These are phyloP conservation scores for Ogataea glucozyma DNA, from an alignment of 805 yeast genomes.

Conservation along the genomic window DNA sequence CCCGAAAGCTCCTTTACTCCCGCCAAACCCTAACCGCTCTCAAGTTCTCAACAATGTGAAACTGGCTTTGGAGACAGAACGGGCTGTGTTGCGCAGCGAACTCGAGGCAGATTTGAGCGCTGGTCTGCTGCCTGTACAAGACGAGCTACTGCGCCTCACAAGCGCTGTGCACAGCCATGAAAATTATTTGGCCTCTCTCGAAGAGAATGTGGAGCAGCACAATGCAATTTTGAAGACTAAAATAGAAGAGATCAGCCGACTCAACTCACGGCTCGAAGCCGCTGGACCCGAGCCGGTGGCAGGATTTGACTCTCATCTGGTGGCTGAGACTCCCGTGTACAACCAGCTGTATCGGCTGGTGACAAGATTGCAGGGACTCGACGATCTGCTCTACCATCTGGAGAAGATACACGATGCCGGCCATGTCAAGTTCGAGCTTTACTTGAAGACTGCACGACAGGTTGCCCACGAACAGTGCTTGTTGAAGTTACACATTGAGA, in stretches of 20 bases:
- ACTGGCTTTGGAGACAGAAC: conserved; percentile 9
- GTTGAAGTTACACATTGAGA: conserved; percentile 47
- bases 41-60: conserved; percentile 16
- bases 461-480: conserved; percentile 66
- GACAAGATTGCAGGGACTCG: conserved; percentile 68
- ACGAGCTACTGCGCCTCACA: conserved; percentile 21
- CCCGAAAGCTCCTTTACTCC: too few relatives aligned
- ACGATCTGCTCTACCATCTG: conserved; percentile 62
- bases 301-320: conserved; percentile 45
- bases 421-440: conserved; percentile 42
- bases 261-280: conserved; percentile 32
- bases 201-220: conserved; percentile 26
- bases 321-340: conserved; percentile 53
- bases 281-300: conserved; percentile 23
- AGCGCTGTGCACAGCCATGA: conserved; percentile 21
- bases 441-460: conserved; percentile 46
- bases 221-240: conserved; percentile 22
- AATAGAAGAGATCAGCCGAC: conserved; percentile 9
- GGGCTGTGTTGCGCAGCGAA: conserved; percentile 11
- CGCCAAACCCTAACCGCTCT: conserved; percentile 30
- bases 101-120: conserved; percentile 11
- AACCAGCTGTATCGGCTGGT: conserved; percentile 65
- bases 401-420: conserved; percentile 56
- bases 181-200: conserved; percentile 18
- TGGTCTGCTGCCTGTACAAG: conserved; percentile 17